Evolutionary conservation across 805 yeast species (phyloP).

Genomic region (Saturnispora saitoi): DNA sequence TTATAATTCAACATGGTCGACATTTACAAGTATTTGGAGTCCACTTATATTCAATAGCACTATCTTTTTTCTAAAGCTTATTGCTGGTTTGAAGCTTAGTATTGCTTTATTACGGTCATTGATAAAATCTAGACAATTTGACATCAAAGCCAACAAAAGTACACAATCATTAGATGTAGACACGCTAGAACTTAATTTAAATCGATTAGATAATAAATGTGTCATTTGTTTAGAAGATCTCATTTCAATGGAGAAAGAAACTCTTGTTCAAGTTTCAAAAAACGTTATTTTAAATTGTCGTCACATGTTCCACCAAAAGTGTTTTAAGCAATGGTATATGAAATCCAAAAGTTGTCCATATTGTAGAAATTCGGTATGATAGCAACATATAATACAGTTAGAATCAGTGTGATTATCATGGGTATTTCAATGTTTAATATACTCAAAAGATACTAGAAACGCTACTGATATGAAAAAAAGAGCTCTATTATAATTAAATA

Average conservation of each 20-base stretch:
- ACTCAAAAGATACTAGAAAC: too few species aligned
- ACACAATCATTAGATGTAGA: background rate
- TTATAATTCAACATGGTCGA: conserved; percentile 4
- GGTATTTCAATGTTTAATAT: background rate
- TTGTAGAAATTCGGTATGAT: conserved; percentile 10
- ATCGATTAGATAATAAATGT: conserved; percentile 13
- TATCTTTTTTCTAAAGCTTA: conserved; percentile 12
- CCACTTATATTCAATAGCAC: conserved; percentile 12
- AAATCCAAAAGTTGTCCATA: conserved; percentile 15
- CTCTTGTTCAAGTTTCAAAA: background rate
- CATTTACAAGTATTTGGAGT: conserved; percentile 11
- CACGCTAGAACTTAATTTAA: background rate
- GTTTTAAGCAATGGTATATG: conserved; percentile 18
- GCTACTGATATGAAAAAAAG: too few species aligned
- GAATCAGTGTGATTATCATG: background rate
- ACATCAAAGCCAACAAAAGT: conserved; percentile 8
- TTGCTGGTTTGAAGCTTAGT: conserved; percentile 12
- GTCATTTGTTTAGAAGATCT: conserved; percentile 16
- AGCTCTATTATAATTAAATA: too few species aligned
- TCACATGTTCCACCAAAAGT: conserved; percentile 15
- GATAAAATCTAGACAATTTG: conserved; percentile 15
- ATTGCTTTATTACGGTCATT: conserved; percentile 12
- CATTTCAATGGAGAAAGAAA: background rate
- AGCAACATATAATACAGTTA: background rate
- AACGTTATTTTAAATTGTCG: conserved; percentile 12